Evolutionary conservation across 1,139 yeast genomes (phyloP), one percentile per base, ranked within the genome.

Genomic region (Geotrichum histeridarum): DNA sequence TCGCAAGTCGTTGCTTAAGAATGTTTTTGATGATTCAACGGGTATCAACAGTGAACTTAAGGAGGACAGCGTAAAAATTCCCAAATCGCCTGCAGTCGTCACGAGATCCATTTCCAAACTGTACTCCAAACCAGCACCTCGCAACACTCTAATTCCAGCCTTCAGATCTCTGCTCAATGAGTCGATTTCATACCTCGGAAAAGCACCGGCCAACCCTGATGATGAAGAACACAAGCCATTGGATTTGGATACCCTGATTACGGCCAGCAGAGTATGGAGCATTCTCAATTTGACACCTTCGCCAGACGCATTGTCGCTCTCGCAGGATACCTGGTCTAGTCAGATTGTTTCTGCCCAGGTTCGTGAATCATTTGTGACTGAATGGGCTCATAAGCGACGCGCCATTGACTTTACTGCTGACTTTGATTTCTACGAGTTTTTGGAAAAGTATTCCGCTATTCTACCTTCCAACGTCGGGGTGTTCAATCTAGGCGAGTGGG

Each of bases 1-100:
- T 51, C 62, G 64, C 18, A 53, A 65, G 9, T 55, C 58, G 4
- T 56, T 69, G 5, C 59, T 73, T 45, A 61, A 63, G 30, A 63
- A 69, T n/a, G 71, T 72, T 4, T 73, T 73, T 54, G 74, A 73
- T 55, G 69, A 70, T 55, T 51, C 66, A 2, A 58, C 54, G 1
- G 76, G 73, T 5, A 66, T 73, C 57, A 72, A 73, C 48, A 63
- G 64, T 31, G 77, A 73, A 57, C 63, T 73, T 62, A 61, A 59
- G 8, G 67, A 69, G 12, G 74, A 73, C 50, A 75, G 75, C 1
- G 58, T 73, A 17, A 57, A 60, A 4, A 63, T 72, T 9, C 62
- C 73, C 11, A 68, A 65, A 48, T 60, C 73, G 0, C 73, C 76
- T 1, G 56, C 63, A 1, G 53, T 65, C 38, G 68, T 70, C 8